Evolutionary conservation across 139 green algal genomes (phyloP).

Genomic region (Marvania coccoides): DNA sequence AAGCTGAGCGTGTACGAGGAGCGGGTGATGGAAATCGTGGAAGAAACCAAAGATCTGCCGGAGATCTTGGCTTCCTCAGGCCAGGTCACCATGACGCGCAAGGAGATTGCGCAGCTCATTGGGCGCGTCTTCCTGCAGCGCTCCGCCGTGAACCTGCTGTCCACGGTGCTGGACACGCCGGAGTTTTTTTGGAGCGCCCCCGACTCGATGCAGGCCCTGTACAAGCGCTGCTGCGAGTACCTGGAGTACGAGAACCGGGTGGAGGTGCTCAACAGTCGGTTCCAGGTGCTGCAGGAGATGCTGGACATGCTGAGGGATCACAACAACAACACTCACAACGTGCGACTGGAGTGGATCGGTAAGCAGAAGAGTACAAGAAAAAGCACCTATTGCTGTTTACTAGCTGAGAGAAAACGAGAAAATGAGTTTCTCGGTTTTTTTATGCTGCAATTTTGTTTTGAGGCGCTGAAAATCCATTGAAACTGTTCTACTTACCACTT

Average conservation of each 20-base stretch:
- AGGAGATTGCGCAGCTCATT: constrained; percentile 66
- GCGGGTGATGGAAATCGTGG: constrained; percentile 67
- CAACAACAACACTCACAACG: constrained; percentile 50
- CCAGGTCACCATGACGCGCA: constrained; percentile 36
- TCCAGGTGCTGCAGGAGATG: constrained; percentile 69
- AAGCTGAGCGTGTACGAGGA: constrained; percentile 82
- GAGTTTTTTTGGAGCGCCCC: constrained; percentile 69
- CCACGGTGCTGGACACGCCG: constrained; percentile 55
- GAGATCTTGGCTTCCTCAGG: constrained; percentile 35
- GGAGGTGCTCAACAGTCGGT: constrained; percentile 50
- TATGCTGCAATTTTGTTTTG: no score
- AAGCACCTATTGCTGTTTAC: no score
- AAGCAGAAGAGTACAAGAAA: no score
- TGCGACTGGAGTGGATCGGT: constrained; percentile 66
- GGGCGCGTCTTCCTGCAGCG: constrained; percentile 68
- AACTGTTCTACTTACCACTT: no score
- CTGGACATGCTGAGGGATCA: constrained; percentile 67
- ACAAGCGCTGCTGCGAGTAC: constrained; percentile 67
- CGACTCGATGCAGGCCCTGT: constrained; percentile 65
- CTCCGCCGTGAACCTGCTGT: constrained; percentile 56
- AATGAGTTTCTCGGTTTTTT: no score
- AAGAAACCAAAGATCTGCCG: constrained; percentile 54
- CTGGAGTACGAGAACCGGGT: constrained; percentile 55
- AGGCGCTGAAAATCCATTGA: no score
- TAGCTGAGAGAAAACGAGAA: no score